Percentiles rank a stretch among this genome's conserved stretches.
Conservation (phyloP, 1,139 yeast species). For the Meyerozyma athensensis region DNA sequence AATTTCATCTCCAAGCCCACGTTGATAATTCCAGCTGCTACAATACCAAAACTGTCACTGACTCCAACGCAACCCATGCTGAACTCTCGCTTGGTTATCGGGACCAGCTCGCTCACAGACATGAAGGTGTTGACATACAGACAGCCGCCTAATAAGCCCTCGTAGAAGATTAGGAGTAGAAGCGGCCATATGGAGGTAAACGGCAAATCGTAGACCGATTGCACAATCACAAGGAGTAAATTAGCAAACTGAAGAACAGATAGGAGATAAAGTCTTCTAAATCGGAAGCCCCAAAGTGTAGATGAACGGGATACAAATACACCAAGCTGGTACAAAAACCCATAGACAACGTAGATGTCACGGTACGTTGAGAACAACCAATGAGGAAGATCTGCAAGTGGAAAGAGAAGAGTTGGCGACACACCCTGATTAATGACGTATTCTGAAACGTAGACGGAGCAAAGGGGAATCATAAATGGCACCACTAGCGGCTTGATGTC, state of each 20-base stretch:
- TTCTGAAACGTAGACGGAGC: constrained; percentile 80
- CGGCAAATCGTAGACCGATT: constrained; percentile 62
- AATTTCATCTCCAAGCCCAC: constrained; percentile 67
- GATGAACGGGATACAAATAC: constrained; percentile 90
- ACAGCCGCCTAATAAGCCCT: constrained; percentile 86
- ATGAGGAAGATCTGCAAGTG: constrained; percentile 58
- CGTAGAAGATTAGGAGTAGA: constrained; percentile 67
- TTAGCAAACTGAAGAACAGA: constrained; percentile 68
- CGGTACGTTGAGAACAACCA: constrained; percentile 60
- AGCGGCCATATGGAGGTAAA: constrained; percentile 52
- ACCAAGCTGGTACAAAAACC: constrained; percentile 88
- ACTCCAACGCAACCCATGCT: constrained; percentile 92
- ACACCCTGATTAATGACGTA: constrained; percentile 89
- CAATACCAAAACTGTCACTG: constrained; percentile 86
- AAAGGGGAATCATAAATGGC: constrained; percentile 80
- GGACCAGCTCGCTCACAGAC: constrained; percentile 63
- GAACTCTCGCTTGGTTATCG: constrained; percentile 63
- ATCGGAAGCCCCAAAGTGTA: constrained; percentile 55
- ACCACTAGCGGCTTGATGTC: constrained; percentile 47
- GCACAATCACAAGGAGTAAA: constrained; percentile 52
- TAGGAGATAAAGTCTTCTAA: constrained; percentile 55
- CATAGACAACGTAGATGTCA: constrained; percentile 89
- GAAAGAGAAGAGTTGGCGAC: constrained; percentile 80
- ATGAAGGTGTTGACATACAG: constrained; percentile 86
- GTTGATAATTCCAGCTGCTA: constrained; percentile 73